phyloP scores from a whole-genome alignment of 331 rosid species.

The Saraca asoca region DNA sequence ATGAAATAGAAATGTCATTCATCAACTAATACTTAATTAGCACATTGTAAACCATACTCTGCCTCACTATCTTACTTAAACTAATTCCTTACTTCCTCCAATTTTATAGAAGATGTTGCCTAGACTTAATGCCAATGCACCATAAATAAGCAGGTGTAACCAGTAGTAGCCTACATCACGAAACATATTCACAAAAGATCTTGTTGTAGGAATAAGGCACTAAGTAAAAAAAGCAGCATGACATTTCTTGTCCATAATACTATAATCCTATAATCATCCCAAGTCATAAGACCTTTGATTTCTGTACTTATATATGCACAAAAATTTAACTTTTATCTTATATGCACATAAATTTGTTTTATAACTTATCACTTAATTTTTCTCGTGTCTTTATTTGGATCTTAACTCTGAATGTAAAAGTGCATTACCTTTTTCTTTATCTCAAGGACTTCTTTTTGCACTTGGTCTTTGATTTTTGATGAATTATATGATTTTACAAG shows the following conservation, averaged over 20 bases:
- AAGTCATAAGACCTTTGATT: not conserved
- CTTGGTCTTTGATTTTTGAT: slow-evolving; percentile 35
- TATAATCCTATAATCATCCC: no score
- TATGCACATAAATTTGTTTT: no score
- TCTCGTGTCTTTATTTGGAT: not conserved
- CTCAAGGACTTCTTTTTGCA: slow-evolving; percentile 33
- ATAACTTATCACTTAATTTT: no score
- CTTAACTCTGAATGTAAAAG: not conserved
- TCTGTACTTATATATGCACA: not conserved
- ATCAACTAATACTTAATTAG: not conserved
- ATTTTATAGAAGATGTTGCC: slow-evolving; percentile 38
- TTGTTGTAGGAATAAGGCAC: slow-evolving; percentile 43
- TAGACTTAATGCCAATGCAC: slow-evolving; percentile 30
- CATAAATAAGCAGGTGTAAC: slow-evolving; percentile 46
- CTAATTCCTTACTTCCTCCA: slow-evolving; percentile 22
- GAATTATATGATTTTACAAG: slow-evolving; percentile 41
- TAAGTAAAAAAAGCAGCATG: slow-evolving; percentile 48
- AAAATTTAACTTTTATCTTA: not conserved
- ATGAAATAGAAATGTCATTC: no score
- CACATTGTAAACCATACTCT: not conserved
- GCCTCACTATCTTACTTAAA: slow-evolving; percentile 39
- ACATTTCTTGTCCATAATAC: slow-evolving; percentile 32
- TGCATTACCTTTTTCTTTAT: slow-evolving; percentile 32
- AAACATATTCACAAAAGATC: slow-evolving; percentile 54
- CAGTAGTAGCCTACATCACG: slow-evolving; percentile 57